Evolutionary conservation across 169 alveolate species (phyloP).

Genomic region (Plasmodium malariae): DNA sequence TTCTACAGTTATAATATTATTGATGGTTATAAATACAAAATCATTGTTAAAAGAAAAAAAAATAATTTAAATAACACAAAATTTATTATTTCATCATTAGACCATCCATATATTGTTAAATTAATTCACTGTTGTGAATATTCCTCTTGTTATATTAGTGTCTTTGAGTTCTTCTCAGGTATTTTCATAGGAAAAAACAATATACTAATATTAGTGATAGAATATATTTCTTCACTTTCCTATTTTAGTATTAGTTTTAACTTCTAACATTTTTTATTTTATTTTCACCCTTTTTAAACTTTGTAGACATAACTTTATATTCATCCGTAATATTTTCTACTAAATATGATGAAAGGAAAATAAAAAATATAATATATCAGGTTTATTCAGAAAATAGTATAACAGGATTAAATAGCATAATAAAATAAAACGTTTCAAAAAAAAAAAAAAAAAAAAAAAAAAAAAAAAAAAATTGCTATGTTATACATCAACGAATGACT

Average conservation of each 20-base stretch:
- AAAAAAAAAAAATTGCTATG: background rate
- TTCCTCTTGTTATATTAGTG: constrained; percentile 25
- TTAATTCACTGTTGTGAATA: constrained; percentile 44
- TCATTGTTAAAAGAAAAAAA: constrained; percentile 32
- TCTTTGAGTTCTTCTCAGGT: constrained; percentile 71
- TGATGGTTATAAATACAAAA: constrained; percentile 71
- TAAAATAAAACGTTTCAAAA: background rate
- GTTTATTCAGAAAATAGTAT: constrained; percentile 7
- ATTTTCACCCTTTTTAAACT: constrained; percentile 2
- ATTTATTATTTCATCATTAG: constrained; percentile 31
- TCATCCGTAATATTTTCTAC: constrained; percentile 11
- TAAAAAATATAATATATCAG: constrained; percentile 57
- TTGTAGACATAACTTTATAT: constrained; percentile 37
- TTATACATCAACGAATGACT: background rate
- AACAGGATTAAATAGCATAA: background rate
- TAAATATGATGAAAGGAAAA: constrained; percentile 50
- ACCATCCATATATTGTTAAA: constrained; percentile 52
- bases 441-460: constrained; percentile 23
- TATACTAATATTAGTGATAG: background rate
- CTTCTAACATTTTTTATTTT: constrained; percentile 3
- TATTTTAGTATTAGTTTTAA: too few relatives aligned
- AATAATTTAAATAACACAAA: constrained; percentile 22
- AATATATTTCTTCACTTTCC: background rate
- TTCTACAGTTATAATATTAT: constrained; percentile 46
- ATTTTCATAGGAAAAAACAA: background rate